Conservation (phyloP, 2,329 filamentous ascomycete species). For the Sporothrix dimorphospora region DNA sequence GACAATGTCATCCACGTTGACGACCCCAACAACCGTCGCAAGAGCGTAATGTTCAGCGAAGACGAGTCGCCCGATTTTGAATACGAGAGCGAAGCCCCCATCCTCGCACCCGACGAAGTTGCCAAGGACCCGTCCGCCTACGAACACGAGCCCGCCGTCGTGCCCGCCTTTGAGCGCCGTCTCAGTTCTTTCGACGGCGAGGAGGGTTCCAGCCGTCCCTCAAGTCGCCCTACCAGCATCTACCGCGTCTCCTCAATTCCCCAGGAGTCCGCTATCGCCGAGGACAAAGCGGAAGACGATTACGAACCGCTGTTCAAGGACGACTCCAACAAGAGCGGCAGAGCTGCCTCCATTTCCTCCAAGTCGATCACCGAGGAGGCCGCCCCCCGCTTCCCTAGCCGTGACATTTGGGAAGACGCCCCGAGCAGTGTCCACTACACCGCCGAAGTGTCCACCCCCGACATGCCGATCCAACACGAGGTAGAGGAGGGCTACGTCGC, state of each 20-base stretch:
- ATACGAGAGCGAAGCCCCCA: conserved; percentile 71
- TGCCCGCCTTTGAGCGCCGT: conserved; percentile 68
- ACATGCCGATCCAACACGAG: conserved; percentile 47
- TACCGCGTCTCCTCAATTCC: conserved; percentile 57
- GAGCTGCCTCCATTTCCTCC: conserved; percentile 41
- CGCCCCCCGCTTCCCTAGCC: conserved; percentile 79
- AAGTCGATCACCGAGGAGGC: conserved; percentile 54
- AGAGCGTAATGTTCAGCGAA: conserved; percentile 50
- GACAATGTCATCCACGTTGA: conserved; percentile 75
- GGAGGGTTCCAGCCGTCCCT: conserved; percentile 55
- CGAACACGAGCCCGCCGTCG: conserved; percentile 77
- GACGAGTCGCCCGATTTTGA: conserved; percentile 50
- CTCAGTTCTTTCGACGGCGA: conserved; percentile 61
- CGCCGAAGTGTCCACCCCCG: conserved; percentile 83
- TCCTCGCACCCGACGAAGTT: conserved; percentile 87
- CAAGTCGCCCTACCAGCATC: conserved; percentile 57
- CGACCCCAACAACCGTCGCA: conserved; percentile 57
- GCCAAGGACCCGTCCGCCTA: conserved; percentile 71
- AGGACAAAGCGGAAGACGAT: conserved; percentile 76
- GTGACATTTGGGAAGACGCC: conserved; percentile 96
- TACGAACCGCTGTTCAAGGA: conserved; percentile 96
- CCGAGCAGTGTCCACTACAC: conserved; percentile 80
- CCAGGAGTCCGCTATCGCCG: conserved; percentile 68
- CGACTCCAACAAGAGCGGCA: conserved; percentile 53
- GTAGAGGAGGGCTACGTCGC: conserved; percentile 38